These are phyloP conservation scores for Bromus sterilis DNA, from an alignment of 176 grass and related monocot genomes.

Conservation along the genomic window DNA sequence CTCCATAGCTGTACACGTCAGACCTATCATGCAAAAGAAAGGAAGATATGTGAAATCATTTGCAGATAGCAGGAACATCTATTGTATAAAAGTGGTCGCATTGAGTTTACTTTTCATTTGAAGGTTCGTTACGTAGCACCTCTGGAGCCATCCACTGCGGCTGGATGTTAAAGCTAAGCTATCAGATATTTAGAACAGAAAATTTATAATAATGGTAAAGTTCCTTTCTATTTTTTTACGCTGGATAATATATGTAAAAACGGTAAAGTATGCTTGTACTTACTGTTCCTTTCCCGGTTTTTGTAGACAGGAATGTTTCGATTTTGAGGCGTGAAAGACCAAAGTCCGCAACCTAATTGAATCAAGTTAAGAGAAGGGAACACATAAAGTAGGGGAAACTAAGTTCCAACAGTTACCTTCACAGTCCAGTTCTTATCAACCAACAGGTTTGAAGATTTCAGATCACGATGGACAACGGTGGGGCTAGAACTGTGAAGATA, in stretches of 20 bases:
- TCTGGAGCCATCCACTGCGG: no score
- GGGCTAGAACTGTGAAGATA: constrained; percentile 89
- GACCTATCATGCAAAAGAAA: constrained; percentile 46
- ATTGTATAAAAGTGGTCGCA: neutral
- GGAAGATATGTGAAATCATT: neutral
- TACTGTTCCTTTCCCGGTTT: constrained; percentile 84
- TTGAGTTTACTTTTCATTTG: constrained; percentile 66
- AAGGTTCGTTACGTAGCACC: constrained; percentile 76
- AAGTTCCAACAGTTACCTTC: constrained; percentile 46
- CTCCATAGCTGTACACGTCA: constrained; percentile 86
- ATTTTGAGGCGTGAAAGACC: constrained; percentile 85
- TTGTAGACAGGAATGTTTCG: constrained; percentile 46
- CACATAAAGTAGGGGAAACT: neutral
- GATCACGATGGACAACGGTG: constrained; percentile 81
- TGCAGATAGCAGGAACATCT: no score
- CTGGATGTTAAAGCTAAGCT: constrained; percentile 25
- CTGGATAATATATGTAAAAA: neutral
- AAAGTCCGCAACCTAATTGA: constrained; percentile 81
- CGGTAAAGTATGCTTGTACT: constrained; percentile 1
- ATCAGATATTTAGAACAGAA: constrained; percentile 9
- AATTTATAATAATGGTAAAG: neutral
- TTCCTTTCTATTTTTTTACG: neutral
- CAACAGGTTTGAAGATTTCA: constrained; percentile 91
- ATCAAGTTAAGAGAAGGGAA: neutral
- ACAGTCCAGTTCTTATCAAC: constrained; percentile 98